phyloP scores from a whole-genome alignment of 2,329 filamentous ascomycete species.

The Aspergillus hortae region DNA sequence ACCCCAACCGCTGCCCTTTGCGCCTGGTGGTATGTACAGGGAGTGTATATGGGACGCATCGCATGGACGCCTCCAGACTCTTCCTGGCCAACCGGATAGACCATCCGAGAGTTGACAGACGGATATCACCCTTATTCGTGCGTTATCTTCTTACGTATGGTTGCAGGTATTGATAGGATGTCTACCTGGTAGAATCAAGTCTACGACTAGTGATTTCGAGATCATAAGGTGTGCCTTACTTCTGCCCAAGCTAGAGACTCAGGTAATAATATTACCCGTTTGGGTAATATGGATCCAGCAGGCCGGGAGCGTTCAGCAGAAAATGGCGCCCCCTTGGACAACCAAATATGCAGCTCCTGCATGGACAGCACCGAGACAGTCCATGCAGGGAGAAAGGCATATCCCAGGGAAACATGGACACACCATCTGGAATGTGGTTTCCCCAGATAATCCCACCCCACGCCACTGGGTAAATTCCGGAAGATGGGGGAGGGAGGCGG shows the following conservation, averaged over 20 bases:
- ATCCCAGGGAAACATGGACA: neutral
- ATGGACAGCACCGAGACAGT: neutral
- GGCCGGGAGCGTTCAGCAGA: neutral
- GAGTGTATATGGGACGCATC: neutral
- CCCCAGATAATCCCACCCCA: constrained; percentile 21
- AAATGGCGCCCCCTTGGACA: neutral
- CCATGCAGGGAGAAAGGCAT: neutral
- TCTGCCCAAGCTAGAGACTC: neutral
- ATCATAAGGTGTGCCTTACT: neutral
- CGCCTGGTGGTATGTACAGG: neutral
- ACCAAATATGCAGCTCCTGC: neutral
- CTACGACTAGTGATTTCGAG: neutral
- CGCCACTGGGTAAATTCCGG: constrained; percentile 7
- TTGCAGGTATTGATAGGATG: neutral
- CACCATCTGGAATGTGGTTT: constrained; percentile 4
- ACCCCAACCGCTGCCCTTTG: neutral
- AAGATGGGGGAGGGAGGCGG: neutral
- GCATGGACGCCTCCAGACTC: neutral
- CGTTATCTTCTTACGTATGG: neutral
- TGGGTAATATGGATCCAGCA: neutral
- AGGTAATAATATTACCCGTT: neutral
- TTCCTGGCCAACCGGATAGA: neutral
- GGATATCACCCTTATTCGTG: neutral
- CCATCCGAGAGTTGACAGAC: neutral
- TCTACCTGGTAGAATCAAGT: neutral